A percentile compares a stretch with the other conserved stretches of the same genome.
phyloP scores from a whole-genome alignment of 1,284 basidiomycete genomes.

The Erythrobasidium hasegawianum region DNA sequence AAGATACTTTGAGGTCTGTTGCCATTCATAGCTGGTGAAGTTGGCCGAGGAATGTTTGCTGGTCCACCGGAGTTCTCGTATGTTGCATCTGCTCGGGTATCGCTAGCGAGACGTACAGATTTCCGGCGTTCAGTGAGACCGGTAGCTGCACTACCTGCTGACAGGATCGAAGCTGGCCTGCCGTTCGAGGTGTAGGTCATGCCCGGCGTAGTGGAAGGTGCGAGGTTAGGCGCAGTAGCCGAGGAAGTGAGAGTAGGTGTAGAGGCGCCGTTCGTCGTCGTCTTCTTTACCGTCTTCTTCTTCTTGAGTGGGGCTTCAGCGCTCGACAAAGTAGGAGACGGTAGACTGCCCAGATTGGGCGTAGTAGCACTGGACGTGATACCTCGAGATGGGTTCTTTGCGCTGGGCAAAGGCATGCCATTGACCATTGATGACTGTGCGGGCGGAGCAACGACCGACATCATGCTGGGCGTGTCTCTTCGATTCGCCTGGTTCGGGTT shows the following conservation, averaged over 20 bases:
- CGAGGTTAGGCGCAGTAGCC: constrained; percentile 26
- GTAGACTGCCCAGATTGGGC: constrained; percentile 7
- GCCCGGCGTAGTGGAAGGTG: constrained; percentile 32
- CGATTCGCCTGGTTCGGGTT: constrained; percentile 35
- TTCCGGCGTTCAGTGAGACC: constrained; percentile 39
- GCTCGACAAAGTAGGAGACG: background rate
- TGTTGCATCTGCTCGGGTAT: constrained; percentile 23
- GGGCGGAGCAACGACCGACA: constrained; percentile 21
- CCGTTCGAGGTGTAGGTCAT: constrained; percentile 7
- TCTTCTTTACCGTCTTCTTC: constrained; percentile 22
- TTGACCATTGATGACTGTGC: constrained; percentile 15
- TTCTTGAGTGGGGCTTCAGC: constrained; percentile 26
- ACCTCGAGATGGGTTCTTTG: constrained; percentile 23
- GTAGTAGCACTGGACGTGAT: background rate
- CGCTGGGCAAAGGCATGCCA: constrained; percentile 25
- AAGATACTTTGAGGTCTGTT: constrained; percentile 35
- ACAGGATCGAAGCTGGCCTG: constrained; percentile 18
- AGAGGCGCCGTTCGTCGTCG: constrained; percentile 19
- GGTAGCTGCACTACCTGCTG: background rate
- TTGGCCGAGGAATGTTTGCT: constrained; percentile 35
- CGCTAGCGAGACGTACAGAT: constrained; percentile 41
- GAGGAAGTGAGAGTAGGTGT: constrained; percentile 13
- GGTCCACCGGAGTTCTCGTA: constrained; percentile 11
- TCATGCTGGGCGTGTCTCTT: constrained; percentile 8
- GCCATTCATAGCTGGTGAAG: constrained; percentile 17